Base-by-base conservation (phyloP, 2,329 filamentous ascomycete genomes). In the Tolypocladium capitatum region DNA sequence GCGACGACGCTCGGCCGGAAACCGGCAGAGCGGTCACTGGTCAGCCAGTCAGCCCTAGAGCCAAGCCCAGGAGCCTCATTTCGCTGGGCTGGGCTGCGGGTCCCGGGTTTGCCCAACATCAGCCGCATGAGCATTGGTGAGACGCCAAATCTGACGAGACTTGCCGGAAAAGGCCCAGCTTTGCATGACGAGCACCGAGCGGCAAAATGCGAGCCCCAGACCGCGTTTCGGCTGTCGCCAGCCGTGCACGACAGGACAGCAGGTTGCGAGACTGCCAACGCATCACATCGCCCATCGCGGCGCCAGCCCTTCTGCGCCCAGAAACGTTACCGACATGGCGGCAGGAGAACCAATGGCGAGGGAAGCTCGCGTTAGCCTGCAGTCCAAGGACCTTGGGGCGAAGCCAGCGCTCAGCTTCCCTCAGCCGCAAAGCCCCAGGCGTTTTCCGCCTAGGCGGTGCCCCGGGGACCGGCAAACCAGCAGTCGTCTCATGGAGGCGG, bases 401-500 rank as follows among this genome's bases (percentile, higher is more conserved):
- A 31, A 33, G 34, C 47, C 45, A 49, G 48, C 48, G 41, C 33
- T 49, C 45, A 49, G 48, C 48, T 44, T 38, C 43, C 48, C 24
- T 49, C 48, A 49, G 48, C 48, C 48, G 48, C 48, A 49, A 49
- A 44, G 45, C 44, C 48, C 20, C 20, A 30, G 38, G 16, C 44
- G 20, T 41, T 41, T 27, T 8, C 38, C 24, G 21, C 24, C 0
- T 24, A 6, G 20, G 28, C 20, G 43, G 30, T 20, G 31, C 30
- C 11, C 35, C 43, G 27, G 30, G 42, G 42, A 34, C 20, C 20
- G n/a, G 30, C 43, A 13, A 21, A 16, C 11, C 4, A 33, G 20
- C 28, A 24, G n/a, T 16, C 18, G n/a, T 45, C 18, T 34, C 30
- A 27, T 24, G 14, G 31, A 33, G 27, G 24, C 24, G 24, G 16